Conservation (phyloP, 129 eudicot genomes). For the Erigeron canadensis region DNA sequence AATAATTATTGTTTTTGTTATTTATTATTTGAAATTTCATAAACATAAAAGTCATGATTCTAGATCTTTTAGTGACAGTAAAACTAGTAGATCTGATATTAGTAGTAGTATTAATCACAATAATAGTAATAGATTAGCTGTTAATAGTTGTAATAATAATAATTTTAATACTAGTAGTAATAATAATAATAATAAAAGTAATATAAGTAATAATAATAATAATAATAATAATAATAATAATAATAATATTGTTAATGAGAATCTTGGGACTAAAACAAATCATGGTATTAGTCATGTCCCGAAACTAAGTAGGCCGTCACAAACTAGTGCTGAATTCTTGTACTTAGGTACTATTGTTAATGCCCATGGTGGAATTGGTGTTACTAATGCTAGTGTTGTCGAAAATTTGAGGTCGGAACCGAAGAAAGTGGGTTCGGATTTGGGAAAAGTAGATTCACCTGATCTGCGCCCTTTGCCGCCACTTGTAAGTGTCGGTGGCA, state of each 20-base stretch:
- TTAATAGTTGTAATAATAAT: conserved; percentile 10
- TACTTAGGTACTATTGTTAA: conserved; percentile 65
- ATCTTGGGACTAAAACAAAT: no score
- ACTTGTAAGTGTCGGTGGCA: conserved; percentile 26
- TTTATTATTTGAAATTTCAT: conserved; percentile 37
- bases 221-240: conserved; percentile 4
- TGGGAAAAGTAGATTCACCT: conserved; percentile 63
- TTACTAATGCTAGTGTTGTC: not conserved
- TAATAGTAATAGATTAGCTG: not conserved
- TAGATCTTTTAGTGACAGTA: conserved; percentile 24
- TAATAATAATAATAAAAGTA: conserved; percentile 3
- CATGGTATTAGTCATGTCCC: conserved; percentile 22
- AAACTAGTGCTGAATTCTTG: conserved; percentile 69
- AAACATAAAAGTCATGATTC: conserved; percentile 11
- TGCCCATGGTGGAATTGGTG: conserved; percentile 27
- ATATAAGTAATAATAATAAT: not conserved
- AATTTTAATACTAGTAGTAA: not conserved
- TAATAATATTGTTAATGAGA: not conserved
- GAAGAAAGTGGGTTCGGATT: not conserved
- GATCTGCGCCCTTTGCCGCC: conserved; percentile 88
- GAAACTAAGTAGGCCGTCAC: conserved; percentile 54
- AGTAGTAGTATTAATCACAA: conserved; percentile 19
- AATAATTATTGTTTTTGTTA: conserved; percentile 33
- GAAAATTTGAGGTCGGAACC: no score
- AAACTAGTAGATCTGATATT: conserved; percentile 46